Evolutionary conservation across 768 basidiomycete genomes (phyloP), one percentile per base, ranked within the genome.

Genomic region (Tylopilus sp.): DNA sequence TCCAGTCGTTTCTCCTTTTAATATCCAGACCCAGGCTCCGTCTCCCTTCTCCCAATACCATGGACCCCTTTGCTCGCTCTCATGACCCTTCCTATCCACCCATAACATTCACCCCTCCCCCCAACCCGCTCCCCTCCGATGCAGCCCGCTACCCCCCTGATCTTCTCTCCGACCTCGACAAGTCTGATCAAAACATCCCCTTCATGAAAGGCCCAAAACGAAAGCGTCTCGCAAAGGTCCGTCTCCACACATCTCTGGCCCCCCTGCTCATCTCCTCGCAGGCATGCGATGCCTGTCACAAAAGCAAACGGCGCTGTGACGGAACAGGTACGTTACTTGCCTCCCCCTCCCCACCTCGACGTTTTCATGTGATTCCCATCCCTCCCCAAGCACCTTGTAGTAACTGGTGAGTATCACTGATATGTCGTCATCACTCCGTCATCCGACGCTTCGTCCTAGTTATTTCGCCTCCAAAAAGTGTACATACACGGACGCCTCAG

Each of bases 251-350:
- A 22, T 40, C 43, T 44, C 48, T 35, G 38, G 26, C 13, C 47
- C 22, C 10, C 36, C 35, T 45, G 15, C 42, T 56, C 50, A 67
- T 49, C 10, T 28, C 43, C 44, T 43, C n/a, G 30, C 51, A 79
- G 78, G 78, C 89, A 44, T 91, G 89, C 69, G 86, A 89, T 68
- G 84, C 86, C 47, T 91, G 89, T 66, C 90, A 91, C 65, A 88
- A 86, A 68, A 85, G 82, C 71, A 91, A 91, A 65, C 81, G 89
- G 22, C 81, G 88, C 43, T 91, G 88, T 69, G 88, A 90, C 69
- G 88, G 88, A 28, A 88, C 85, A 54, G 83, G 86, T 85, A 54
- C 52, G 82, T 73, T 44, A 50, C 41, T 48, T 28, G 44, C 25
- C 18, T 41, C 36, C 21, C n/a, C 28, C 28, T 41, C 46, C 21